phyloP scores from a whole-genome alignment of 2,329 filamentous ascomycete genomes.

The Lecanicillium sp. region DNA sequence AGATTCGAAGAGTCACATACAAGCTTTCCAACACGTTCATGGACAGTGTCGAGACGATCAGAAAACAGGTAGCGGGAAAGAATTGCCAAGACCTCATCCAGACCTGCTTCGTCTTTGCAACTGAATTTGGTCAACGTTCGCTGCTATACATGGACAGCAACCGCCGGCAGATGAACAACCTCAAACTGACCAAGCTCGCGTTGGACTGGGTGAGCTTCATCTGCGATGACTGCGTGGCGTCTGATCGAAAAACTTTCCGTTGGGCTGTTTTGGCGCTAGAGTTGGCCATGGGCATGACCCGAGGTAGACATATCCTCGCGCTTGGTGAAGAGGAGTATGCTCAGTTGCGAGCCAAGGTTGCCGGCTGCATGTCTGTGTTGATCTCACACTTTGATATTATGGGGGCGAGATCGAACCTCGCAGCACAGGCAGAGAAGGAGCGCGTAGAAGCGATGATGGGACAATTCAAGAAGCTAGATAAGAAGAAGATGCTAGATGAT shows the following conservation, averaged over 20 bases:
- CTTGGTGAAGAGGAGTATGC: slow-evolving; percentile 84
- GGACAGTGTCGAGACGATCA: slow-evolving; percentile 93
- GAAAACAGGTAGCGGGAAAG: slow-evolving; percentile 72
- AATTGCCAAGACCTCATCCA: slow-evolving; percentile 95
- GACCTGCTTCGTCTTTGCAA: slow-evolving; percentile 97
- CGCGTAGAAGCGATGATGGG: slow-evolving; percentile 72
- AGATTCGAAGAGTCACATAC: slow-evolving; percentile 92
- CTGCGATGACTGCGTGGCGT: slow-evolving; percentile 90
- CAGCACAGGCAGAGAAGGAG: slow-evolving; percentile 89
- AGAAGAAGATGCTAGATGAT: slow-evolving; percentile 66
- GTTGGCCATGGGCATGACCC: slow-evolving; percentile 95
- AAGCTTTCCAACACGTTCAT: slow-evolving; percentile 97
- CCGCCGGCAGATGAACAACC: slow-evolving; percentile 90
- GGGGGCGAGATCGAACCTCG: slow-evolving; percentile 86
- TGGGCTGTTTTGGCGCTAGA: slow-evolving; percentile 95
- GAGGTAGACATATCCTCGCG: slow-evolving; percentile 85
- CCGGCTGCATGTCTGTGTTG: slow-evolving; percentile 91
- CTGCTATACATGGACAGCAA: slow-evolving; percentile 95
- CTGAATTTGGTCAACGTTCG: slow-evolving; percentile 93
- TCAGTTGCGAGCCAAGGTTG: slow-evolving; percentile 76
- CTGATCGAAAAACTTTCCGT: slow-evolving; percentile 90
- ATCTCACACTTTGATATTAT: slow-evolving; percentile 99
- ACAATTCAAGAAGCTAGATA: slow-evolving; percentile 69
- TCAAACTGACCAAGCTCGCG: slow-evolving; percentile 86
- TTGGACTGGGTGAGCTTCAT: slow-evolving; percentile 98